A percentile compares a stretch with the other conserved stretches of the same genome.
These are phyloP conservation scores for Stachybotrys chartarum DNA, from an alignment of 2,329 filamentous ascomycete genomes.

Conservation along the genomic window DNA sequence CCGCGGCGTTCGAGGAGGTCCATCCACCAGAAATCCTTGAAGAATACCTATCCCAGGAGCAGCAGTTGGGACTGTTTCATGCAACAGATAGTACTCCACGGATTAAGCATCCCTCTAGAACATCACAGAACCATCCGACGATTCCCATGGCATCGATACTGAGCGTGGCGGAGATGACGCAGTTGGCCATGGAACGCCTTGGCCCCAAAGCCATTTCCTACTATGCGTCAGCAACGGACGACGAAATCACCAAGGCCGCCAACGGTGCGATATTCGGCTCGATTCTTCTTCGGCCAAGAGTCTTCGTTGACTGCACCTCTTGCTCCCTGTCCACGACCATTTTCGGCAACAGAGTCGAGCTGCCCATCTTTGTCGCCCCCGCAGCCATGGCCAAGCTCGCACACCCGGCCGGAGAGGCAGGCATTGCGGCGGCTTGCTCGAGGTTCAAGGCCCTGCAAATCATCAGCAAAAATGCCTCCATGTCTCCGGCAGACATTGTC, in stretches of 20 bases:
- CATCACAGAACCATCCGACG: background rate
- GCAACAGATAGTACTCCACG: no score
- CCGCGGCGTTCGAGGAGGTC: conserved; percentile 4
- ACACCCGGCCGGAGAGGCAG: conserved; percentile 54
- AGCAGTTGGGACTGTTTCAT: conserved; percentile 1
- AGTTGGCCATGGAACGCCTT: conserved; percentile 2
- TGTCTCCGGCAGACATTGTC: conserved; percentile 46
- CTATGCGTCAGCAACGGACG: conserved; percentile 77
- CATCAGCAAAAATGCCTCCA: conserved; percentile 59
- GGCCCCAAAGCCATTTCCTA: conserved; percentile 41
- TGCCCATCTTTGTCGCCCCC: conserved; percentile 55
- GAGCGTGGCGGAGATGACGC: conserved; percentile 6
- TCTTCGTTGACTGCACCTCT: conserved; percentile 71
- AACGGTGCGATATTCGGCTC: conserved; percentile 68
- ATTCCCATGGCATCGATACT: conserved; percentile 2
- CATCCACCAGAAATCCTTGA: conserved; percentile 5
- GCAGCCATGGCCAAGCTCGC: conserved; percentile 55
- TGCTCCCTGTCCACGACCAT: conserved; percentile 65
- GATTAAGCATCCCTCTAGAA: no score
- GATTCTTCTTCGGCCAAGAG: conserved; percentile 71
- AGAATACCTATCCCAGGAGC: conserved; percentile 3
- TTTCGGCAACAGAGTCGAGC: conserved; percentile 39
- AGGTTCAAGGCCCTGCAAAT: conserved; percentile 51
- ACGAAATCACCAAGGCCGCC: conserved; percentile 65
- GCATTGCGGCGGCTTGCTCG: conserved; percentile 41